Evolutionary conservation across 2,329 filamentous ascomycete genomes (phyloP).

Genomic region (Calcarisporium arbuscula): DNA sequence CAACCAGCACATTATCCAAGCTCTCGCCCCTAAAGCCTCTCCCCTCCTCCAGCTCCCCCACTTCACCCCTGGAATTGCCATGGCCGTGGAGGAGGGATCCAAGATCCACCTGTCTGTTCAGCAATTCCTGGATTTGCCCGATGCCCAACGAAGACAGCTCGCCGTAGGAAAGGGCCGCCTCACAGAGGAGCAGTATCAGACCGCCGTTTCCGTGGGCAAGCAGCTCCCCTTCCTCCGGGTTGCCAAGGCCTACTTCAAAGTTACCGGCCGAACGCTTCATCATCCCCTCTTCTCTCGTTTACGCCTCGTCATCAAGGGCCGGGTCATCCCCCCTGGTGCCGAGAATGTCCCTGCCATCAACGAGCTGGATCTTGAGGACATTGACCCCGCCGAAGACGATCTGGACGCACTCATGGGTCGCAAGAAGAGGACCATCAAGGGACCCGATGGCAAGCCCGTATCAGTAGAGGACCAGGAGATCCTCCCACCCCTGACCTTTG

Average conservation of each 20-base stretch:
- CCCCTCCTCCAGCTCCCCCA: conserved; percentile 88
- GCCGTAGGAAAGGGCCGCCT: conserved; percentile 67
- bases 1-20: conserved; percentile 85
- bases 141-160: conserved; percentile 64
- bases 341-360: conserved; percentile 68
- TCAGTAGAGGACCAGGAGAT: conserved; percentile 57
- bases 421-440: conserved; percentile 61
- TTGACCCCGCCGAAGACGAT: conserved; percentile 90
- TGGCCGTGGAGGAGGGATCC: conserved; percentile 66
- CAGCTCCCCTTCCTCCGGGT: conserved; percentile 81
- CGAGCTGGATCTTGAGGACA: conserved; percentile 76
- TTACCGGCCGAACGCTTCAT: conserved; percentile 90
- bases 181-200: conserved; percentile 67
- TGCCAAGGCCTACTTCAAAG: conserved; percentile 96
- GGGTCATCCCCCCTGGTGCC: conserved; percentile 83
- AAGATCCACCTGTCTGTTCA: conserved; percentile 74
- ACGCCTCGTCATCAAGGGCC: conserved; percentile 94
- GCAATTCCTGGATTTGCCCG: conserved; percentile 80
- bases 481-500: conserved; percentile 78
- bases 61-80: conserved; percentile 63
- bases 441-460: conserved; percentile 50
- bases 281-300: conserved; percentile 87
- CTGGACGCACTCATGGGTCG: conserved; percentile 77
- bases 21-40: conserved; percentile 73
- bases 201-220: conserved; percentile 68